Evolutionary conservation across 805 yeast species (phyloP).

Genomic region (Cyberlindnera lachancei): DNA sequence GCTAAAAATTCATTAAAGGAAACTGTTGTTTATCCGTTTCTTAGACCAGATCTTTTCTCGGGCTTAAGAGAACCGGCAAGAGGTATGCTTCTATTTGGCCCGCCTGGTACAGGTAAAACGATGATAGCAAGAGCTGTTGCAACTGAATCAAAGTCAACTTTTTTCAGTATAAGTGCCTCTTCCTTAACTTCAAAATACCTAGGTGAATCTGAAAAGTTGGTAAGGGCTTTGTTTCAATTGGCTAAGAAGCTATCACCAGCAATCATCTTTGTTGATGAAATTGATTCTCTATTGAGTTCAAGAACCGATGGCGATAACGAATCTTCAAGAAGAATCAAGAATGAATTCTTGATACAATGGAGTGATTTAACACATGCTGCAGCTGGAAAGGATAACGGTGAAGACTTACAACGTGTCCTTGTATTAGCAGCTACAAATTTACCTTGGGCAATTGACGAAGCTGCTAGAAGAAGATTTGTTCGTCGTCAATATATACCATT

Average conservation of each 20-base stretch:
- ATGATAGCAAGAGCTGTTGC: conserved; percentile 98
- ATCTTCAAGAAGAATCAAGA: conserved; percentile 84
- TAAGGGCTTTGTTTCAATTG: conserved; percentile 76
- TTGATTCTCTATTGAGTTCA: conserved; percentile 80
- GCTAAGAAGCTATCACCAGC: conserved; percentile 89
- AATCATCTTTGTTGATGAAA: conserved; percentile 92
- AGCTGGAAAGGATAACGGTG: conserved; percentile 40
- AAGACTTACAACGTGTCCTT: conserved; percentile 49
- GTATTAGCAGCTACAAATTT: conserved; percentile 92
- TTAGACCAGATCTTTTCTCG: conserved; percentile 86
- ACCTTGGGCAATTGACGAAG: conserved; percentile 98
- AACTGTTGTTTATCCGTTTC: conserved; percentile 92
- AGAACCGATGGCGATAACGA: conserved; percentile 81
- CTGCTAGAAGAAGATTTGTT: conserved; percentile 91
- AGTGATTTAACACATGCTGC: conserved; percentile 87
- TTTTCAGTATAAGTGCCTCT: conserved; percentile 87
- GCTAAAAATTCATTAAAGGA: conserved; percentile 89
- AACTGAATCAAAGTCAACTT: conserved; percentile 89
- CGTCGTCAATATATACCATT: conserved; percentile 90
- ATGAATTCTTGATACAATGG: conserved; percentile 94
- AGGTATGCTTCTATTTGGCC: conserved; percentile 94
- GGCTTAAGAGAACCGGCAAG: conserved; percentile 94
- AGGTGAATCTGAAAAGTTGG: conserved; percentile 93
- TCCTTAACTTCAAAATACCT: conserved; percentile 70
- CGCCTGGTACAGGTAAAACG: conserved; percentile 98